Percentiles rank a stretch among this genome's conserved stretches.
Conservation (phyloP, 176 grass and related monocot genomes). For the Ensete glaucum region DNA sequence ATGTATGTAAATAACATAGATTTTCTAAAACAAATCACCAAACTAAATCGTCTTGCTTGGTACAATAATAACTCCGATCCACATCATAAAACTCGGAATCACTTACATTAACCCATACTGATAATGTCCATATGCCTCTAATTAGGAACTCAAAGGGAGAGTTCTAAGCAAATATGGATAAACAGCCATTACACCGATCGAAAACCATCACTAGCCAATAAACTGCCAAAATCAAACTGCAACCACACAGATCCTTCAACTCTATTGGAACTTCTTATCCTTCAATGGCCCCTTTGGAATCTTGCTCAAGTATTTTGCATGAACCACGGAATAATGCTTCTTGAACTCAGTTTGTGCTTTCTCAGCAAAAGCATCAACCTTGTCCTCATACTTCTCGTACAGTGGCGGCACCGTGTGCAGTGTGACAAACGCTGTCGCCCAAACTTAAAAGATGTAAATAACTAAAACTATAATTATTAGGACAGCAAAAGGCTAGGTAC, state of each 20-base stretch:
- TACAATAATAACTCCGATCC: not conserved
- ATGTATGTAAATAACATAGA: no score
- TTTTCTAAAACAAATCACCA: not conserved
- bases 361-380: constrained; percentile 67
- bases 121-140: not conserved
- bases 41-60: not conserved
- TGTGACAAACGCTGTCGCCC: constrained; percentile 59
- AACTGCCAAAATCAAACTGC: not conserved
- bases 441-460: not conserved
- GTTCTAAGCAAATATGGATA: not conserved
- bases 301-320: constrained; percentile 82
- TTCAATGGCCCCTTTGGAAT: constrained; percentile 59
- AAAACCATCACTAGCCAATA: not conserved
- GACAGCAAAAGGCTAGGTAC: not conserved
- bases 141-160: not conserved
- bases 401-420: constrained; percentile 73
- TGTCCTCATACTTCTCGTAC: constrained; percentile 90
- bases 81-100: not conserved
- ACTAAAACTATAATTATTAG: not conserved
- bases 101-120: not conserved
- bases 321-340: constrained; percentile 61
- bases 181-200: not conserved
- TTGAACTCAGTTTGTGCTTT: constrained; percentile 56
- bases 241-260: not conserved
- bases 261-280: constrained; percentile 51